A percentile compares a stretch with the other conserved stretches of the same genome.
These are phyloP conservation scores for Pyrrhoderma noxium DNA, from an alignment of 1,284 basidiomycete genomes.

Conservation along the genomic window DNA sequence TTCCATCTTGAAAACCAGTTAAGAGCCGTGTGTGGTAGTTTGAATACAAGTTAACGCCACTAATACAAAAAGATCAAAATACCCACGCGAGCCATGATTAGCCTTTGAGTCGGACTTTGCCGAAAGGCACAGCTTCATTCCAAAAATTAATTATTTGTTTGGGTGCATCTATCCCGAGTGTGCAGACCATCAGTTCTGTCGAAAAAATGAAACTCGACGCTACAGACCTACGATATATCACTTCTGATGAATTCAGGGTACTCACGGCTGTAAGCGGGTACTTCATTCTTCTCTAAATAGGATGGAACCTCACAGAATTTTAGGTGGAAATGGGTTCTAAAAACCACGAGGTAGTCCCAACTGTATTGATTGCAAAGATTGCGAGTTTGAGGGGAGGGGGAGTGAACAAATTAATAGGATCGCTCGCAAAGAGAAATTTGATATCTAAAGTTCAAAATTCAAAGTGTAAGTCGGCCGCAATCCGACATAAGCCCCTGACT, in stretches of 20 bases:
- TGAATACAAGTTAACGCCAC: no score
- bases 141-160: background rate
- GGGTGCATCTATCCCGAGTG: no score
- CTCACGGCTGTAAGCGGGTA: conserved; percentile 71
- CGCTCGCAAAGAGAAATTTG: conserved; percentile 86
- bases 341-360: conserved; percentile 95
- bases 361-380: conserved; percentile 83
- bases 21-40: background rate
- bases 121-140: background rate
- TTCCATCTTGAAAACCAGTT: background rate
- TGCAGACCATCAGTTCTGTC: no score
- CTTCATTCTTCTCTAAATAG: conserved; percentile 1
- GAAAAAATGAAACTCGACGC: conserved; percentile 84
- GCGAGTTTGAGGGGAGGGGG: conserved; percentile 87
- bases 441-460: conserved; percentile 87
- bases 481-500: background rate
- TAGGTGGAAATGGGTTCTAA: conserved; percentile 97
- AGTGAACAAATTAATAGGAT: conserved; percentile 88
- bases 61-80: background rate
- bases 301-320: background rate
- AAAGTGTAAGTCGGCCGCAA: conserved; percentile 57
- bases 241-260: conserved; percentile 90
- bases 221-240: conserved; percentile 90
- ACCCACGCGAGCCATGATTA: background rate
- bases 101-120: background rate